phyloP scores from a whole-genome alignment of 2,329 filamentous ascomycete species.

The Cladosporium sphaerospermum region DNA sequence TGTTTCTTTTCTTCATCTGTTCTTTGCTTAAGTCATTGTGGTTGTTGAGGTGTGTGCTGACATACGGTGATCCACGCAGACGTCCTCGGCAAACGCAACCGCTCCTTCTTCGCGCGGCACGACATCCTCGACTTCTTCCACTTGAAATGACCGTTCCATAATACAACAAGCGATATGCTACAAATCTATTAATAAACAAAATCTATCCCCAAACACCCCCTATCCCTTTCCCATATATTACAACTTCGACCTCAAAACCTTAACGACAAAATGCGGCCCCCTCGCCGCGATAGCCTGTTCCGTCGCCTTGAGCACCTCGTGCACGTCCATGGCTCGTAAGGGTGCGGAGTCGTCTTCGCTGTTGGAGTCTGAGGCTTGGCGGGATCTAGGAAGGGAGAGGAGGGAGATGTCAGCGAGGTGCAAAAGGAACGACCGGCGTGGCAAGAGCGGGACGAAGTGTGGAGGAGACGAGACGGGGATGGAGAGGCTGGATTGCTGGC shows the following conservation, averaged over 20 bases:
- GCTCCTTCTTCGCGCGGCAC: slow-evolving; percentile 68
- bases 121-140: slow-evolving; percentile 54
- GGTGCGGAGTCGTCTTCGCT: too few species aligned
- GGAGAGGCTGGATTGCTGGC: too few species aligned
- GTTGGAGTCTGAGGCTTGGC: too few species aligned
- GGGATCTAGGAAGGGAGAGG: too few species aligned
- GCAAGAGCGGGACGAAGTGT: too few species aligned
- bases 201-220: not conserved
- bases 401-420: too few species aligned
- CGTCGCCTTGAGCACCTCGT: slow-evolving; percentile 5
- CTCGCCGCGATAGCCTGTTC: not conserved
- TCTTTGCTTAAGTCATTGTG: not conserved
- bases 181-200: too few species aligned
- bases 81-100: slow-evolving; percentile 69
- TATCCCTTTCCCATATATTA: not conserved
- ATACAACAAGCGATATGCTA: too few species aligned
- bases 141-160: not conserved
- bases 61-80: slow-evolving; percentile 43
- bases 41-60: not conserved
- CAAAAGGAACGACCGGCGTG: too few species aligned
- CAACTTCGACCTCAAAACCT: slow-evolving; percentile 3
- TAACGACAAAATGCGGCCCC: slow-evolving; percentile 5
- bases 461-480: too few species aligned
- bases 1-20: slow-evolving; percentile 18
- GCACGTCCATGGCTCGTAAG: not conserved